Percentiles rank a stretch among this genome's conserved stretches.
phyloP scores from a whole-genome alignment of 331 rosid species.

The Pyracantha coccinea region DNA sequence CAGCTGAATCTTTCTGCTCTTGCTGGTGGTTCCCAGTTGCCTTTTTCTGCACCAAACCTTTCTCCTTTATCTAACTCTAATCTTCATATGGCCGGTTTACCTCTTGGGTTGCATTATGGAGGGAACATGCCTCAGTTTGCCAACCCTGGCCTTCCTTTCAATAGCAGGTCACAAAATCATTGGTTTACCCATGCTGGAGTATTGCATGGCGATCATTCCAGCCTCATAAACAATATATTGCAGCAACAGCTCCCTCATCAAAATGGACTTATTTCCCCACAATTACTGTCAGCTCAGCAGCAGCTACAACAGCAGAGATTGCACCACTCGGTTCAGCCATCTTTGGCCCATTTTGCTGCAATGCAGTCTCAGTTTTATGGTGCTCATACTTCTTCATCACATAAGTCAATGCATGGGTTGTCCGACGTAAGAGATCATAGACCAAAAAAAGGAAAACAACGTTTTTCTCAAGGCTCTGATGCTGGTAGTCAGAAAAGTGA shows the following conservation, averaged over 20 bases:
- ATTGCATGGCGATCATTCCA: constrained; percentile 47
- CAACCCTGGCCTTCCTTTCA: constrained; percentile 26
- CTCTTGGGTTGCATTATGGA: constrained; percentile 40
- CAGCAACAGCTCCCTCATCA: constrained; percentile 40
- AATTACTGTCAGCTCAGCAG: constrained; percentile 30
- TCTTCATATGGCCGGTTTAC: constrained; percentile 37
- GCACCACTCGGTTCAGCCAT: constrained; percentile 31
- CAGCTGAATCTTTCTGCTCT: constrained; percentile 31
- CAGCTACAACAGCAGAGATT: constrained; percentile 37
- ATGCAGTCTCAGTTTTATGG: constrained; percentile 36
- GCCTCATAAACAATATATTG: constrained; percentile 35
- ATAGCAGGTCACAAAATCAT: constrained; percentile 37
- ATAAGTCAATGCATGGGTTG: constrained; percentile 35
- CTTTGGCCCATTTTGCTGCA: constrained; percentile 35
- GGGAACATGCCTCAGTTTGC: constrained; percentile 40
- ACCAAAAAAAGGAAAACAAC: constrained; percentile 48
- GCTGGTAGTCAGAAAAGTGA: constrained; percentile 45
- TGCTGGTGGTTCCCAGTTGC: constrained; percentile 36
- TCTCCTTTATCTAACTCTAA: constrained; percentile 40
- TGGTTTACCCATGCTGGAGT: constrained; percentile 52
- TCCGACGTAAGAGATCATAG: constrained; percentile 44
- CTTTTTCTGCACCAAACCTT: constrained; percentile 33
- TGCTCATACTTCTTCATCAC: constrained; percentile 30
- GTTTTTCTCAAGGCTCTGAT: constrained; percentile 46
- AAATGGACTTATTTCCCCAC: constrained; percentile 28